Conservation (phyloP, 768 basidiomycete species). For the Goffeauzyma gilvescens region DNA sequence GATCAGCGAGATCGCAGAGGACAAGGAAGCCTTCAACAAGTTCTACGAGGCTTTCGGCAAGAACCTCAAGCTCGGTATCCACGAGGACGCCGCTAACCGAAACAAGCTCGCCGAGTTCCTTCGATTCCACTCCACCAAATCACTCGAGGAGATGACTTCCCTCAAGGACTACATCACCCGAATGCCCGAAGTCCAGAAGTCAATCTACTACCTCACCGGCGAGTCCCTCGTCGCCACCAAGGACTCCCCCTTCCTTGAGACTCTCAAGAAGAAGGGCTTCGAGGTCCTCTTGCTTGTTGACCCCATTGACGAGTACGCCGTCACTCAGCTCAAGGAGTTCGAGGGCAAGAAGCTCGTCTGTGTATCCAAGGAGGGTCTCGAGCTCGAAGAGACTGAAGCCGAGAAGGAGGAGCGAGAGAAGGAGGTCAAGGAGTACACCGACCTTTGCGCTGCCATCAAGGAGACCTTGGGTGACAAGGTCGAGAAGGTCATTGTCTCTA, state of each 20-base stretch:
- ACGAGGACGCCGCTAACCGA: constrained; percentile 97
- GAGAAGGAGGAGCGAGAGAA: constrained; percentile 83
- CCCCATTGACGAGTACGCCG: constrained; percentile 97
- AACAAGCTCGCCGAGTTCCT: constrained; percentile 98
- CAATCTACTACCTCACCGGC: constrained; percentile 97
- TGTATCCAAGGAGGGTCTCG: constrained; percentile 96
- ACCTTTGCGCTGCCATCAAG: constrained; percentile 86
- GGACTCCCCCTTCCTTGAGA: constrained; percentile 97
- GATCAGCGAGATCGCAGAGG: constrained; percentile 89
- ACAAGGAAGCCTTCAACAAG: constrained; percentile 65
- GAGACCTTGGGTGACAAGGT: constrained; percentile 98
- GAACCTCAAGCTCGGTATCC: constrained; percentile 99
- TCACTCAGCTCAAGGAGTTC: constrained; percentile 97
- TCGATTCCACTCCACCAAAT: constrained; percentile 93
- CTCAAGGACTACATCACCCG: constrained; percentile 99
- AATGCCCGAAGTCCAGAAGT: constrained; percentile 97
- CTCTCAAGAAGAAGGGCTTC: constrained; percentile 98
- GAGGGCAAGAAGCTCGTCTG: constrained; percentile 93
- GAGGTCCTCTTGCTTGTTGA: constrained; percentile 94
- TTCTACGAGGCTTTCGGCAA: constrained; percentile 96
- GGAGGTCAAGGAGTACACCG: constrained; percentile 61
- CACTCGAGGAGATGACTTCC: constrained; percentile 70
- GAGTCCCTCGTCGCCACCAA: constrained; percentile 77
- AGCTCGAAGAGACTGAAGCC: constrained; percentile 96
- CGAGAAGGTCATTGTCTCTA: constrained; percentile 95